Conservation (phyloP, 83 land plant genomes). For the Picea engelmannii region DNA sequence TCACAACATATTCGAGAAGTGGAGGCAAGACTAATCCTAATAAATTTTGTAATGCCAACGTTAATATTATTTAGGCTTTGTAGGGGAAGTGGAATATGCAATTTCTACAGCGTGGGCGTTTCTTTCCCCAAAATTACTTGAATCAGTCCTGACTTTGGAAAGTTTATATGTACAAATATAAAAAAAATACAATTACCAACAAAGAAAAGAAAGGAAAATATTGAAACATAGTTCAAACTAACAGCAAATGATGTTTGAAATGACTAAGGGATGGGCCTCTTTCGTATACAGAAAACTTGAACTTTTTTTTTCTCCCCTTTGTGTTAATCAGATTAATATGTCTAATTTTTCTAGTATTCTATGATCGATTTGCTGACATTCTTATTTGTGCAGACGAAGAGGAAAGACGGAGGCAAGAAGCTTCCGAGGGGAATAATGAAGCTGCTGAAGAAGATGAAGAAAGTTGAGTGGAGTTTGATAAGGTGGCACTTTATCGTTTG, state of each 20-base stretch:
- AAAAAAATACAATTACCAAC: no score
- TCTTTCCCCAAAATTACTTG: no score
- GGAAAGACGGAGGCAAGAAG: constrained; percentile 13
- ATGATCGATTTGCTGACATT: not conserved
- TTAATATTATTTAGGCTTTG: no score
- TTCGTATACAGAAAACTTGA: not conserved
- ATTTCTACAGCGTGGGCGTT: no score
- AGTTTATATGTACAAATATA: no score
- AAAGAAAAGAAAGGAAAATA: no score
- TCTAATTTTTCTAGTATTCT: not conserved
- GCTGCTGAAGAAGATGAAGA: constrained; percentile 4
- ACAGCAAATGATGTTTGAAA: no score
- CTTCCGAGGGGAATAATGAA: not conserved
- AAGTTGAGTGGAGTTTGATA: not conserved
- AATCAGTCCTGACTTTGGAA: no score
- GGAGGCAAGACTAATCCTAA: not conserved
- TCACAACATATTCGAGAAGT: not conserved
- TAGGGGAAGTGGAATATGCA: no score
- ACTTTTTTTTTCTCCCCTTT: not conserved
- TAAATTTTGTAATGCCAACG: not conserved
- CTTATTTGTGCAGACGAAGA: constrained; percentile 11
- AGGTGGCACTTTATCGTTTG: not conserved
- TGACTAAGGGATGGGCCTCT: no score
- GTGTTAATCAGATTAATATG: not conserved
- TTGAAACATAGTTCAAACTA: no score